Base-by-base conservation (phyloP, 148 eudicot genomes). In the Amaranthus cruentus region DNA sequence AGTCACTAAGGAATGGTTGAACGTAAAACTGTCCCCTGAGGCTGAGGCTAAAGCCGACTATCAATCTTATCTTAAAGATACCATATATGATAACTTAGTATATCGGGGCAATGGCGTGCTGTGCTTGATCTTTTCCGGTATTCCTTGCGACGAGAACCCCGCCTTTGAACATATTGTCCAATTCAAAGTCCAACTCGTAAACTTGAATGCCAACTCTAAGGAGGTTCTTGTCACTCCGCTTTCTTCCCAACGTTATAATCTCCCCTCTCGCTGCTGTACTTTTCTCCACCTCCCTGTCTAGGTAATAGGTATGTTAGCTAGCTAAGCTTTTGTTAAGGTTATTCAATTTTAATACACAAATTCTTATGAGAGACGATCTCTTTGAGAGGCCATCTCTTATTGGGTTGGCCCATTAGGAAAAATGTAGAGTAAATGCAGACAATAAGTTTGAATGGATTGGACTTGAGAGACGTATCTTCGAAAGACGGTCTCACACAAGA, bases 161-260 rank as follows among this genome's bases (percentile, higher is more conserved):
- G 9, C 64, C 64, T 1, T 4, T 61, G 46, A 21, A 21, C 64
- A 61, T 61, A 4, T 61, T 61, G 64, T 61, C 46, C 64, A 55
- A 61, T 38, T 61, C 64, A 61, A 61, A 4, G 64, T 61, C 64
- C 7, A 38, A 46, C 18, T n/a, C n/a, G n/a, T n/a, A n/a, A n/a
- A n/a, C n/a, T n/a, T 60, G 59, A 11, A 55, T 21, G 44, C 7
- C 7, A 1, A 61, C 5, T 61, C 64, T 61, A 61, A 61, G 47
- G 64, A 61, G 64, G 64, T 61, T 28, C 64, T 61, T 61, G 64
- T 38, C 64, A 61, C 64, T 61, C 64, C 64, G 12, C 46, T 28
- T 61, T 61, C 65, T 61, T 61, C 65, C 65, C 46, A 61, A 61
- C 42, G 4, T 13, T 61, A 28, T 61, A 44, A 7, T 61, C 65